Percentiles rank a stretch among this genome's conserved stretches.
These are phyloP conservation scores for Calonectria montana DNA, from an alignment of 2,329 filamentous ascomycete genomes.

Conservation along the genomic window DNA sequence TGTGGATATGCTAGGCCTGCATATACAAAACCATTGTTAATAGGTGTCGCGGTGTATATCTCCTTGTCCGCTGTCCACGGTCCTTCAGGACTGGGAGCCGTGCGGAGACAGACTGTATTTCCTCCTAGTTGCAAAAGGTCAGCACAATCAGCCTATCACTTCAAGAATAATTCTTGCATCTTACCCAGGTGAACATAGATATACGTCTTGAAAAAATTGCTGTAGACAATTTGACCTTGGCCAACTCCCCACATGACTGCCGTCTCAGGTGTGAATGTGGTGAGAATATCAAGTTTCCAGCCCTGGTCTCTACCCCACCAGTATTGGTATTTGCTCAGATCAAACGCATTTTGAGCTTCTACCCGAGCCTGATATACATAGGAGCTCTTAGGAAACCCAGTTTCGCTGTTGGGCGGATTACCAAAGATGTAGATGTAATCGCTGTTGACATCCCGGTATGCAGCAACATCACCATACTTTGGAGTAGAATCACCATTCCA, in stretches of 20 bases:
- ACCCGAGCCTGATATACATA: conserved; percentile 54
- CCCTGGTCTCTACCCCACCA: conserved; percentile 53
- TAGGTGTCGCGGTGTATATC: conserved; percentile 48
- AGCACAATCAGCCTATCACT: background rate
- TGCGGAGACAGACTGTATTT: conserved; percentile 26
- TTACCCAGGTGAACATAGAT: conserved; percentile 48
- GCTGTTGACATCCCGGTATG: conserved; percentile 51
- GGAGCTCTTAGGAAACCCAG: conserved; percentile 34
- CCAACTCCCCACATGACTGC: conserved; percentile 52
- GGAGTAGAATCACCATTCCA: conserved; percentile 46
- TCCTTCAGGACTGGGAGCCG: conserved; percentile 44
- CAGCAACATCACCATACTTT: conserved; percentile 52
- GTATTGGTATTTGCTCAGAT: conserved; percentile 52
- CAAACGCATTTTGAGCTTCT: conserved; percentile 48
- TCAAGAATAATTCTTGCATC: background rate
- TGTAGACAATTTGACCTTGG: conserved; percentile 53
- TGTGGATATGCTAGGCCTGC: conserved; percentile 53
- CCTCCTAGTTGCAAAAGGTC: background rate
- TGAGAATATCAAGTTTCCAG: conserved; percentile 49
- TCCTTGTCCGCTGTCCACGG: conserved; percentile 51
- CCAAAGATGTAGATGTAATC: conserved; percentile 53
- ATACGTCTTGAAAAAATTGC: conserved; percentile 48
- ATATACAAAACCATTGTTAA: conserved; percentile 47
- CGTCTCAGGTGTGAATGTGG: conserved; percentile 47
- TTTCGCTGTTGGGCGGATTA: conserved; percentile 48